A percentile compares a stretch with the other conserved stretches of the same genome.
phyloP scores from a whole-genome alignment of 352 stramenopile species.

The Phytophthora melonis region DNA sequence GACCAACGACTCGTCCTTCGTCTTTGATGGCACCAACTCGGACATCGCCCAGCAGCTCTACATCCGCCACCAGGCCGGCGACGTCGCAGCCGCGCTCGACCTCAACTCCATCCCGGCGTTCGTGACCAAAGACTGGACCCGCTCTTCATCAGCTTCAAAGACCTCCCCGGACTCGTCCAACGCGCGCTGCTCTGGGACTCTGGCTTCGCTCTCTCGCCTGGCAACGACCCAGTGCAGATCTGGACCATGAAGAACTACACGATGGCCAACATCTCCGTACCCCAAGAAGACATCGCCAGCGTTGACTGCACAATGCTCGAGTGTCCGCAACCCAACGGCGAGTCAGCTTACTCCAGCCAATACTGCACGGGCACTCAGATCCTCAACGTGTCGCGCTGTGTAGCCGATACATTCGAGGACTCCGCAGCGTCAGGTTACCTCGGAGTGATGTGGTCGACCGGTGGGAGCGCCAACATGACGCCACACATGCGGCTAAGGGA shows the following conservation, averaged over 20 bases:
- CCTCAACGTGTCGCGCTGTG: constrained; percentile 43
- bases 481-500: constrained; percentile 38
- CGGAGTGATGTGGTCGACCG: constrained; percentile 41
- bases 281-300: constrained; percentile 15
- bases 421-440: constrained; percentile 14
- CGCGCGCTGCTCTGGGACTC: constrained; percentile 51
- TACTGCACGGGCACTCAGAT: constrained; percentile 50
- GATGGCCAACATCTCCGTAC: constrained; percentile 41
- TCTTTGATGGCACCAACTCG: constrained; percentile 49
- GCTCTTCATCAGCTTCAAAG: constrained; percentile 20
- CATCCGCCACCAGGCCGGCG: constrained; percentile 29
- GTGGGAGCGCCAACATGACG: constrained; percentile 25
- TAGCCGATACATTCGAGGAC: constrained; percentile 33
- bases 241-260: constrained; percentile 31
- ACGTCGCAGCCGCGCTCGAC: constrained; percentile 2
- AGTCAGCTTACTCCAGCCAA: constrained; percentile 20
- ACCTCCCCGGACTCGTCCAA: constrained; percentile 44
- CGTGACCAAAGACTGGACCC: constrained; percentile 21
- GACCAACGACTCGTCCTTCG: constrained; percentile 23
- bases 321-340: constrained; percentile 37
- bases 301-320: constrained; percentile 33
- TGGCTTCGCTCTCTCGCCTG: constrained; percentile 36
- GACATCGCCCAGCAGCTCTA: constrained; percentile 49
- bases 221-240: constrained; percentile 30
- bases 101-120: constrained; percentile 30